Base-by-base conservation (phyloP, 1,284 basidiomycete genomes). In the Pseudozyma thailandica region DNA sequence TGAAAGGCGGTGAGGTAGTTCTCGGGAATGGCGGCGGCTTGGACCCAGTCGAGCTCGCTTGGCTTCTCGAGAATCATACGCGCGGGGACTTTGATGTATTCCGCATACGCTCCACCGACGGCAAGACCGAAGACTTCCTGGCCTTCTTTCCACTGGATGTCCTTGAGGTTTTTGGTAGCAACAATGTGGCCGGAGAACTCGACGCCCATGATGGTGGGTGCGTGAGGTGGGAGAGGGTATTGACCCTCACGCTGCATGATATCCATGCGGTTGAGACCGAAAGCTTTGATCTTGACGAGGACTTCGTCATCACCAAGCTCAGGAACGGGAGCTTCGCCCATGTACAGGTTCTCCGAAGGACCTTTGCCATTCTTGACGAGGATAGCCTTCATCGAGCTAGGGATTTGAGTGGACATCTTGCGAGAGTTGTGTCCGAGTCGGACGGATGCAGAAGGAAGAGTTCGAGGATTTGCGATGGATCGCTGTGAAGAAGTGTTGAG, bases 61-160 rank as follows among this genome's bases (percentile, higher is more conserved):
- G 93, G 92, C 84, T 97, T 97, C 63, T 83, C 85, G 62, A 94
- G 84, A 50, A 94, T 81, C 85, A 93, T 89, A 6, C 87, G 87
- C 54, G 89, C 86, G 12, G 88, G 86, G 25, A 89, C 88, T 39
- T 85, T 86, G 66, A 96, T 89, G 84, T 90, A 96, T 83, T 97
- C 92, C 39, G 93, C 93, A 79, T 96, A 95, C 25, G 93, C 92
- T 20, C 94, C 94, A 12, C 84, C 77, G 0, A 70, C 60, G 0
- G 89, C 86, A 4, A 98, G 87, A 13, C 94, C 94, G 65, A 94
- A 88, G 2, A 97, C 94, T 81, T 92, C 90, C 71, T 96, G 92
- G 9, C 90, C 91, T 18, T 87, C 83, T 77, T 89, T 87, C 88
- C 60, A 72, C 16, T 57, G 44, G 25, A 59, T 47, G 6, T 56